Evolutionary conservation across 371 early-diverging fungal genomes (phyloP).

Genomic region (Rhizopus delemar): DNA sequence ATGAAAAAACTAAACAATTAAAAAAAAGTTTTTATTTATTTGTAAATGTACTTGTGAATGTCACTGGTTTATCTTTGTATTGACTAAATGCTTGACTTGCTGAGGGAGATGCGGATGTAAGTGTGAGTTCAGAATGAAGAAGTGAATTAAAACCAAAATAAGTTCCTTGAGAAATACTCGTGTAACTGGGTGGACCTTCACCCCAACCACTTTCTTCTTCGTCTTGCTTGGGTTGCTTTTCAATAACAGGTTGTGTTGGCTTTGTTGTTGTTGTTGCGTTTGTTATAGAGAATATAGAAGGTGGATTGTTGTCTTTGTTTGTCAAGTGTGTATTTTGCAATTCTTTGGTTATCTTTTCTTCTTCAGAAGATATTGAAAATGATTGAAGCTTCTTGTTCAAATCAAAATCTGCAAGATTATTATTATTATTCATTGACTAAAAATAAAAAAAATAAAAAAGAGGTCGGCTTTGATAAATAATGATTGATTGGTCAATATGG

Average conservation of each 20-base stretch:
- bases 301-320: background rate
- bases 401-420: background rate
- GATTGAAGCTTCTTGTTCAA: slow-evolving; percentile 1
- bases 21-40: slow-evolving; percentile 9
- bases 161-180: slow-evolving; percentile 21
- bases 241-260: slow-evolving; percentile 11
- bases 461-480: too few relatives aligned
- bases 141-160: slow-evolving; percentile 33
- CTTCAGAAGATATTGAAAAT: slow-evolving; percentile 22
- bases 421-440: background rate
- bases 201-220: slow-evolving; percentile 25
- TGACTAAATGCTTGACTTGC: slow-evolving; percentile 15
- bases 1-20: slow-evolving; percentile 51
- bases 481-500: too few relatives aligned
- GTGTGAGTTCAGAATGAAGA: slow-evolving; percentile 4
- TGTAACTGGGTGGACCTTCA: slow-evolving; percentile 24
- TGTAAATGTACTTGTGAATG: slow-evolving; percentile 10
- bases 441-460: background rate
- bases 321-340: slow-evolving; percentile 11
- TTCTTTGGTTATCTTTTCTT: slow-evolving; percentile 17
- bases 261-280: background rate
- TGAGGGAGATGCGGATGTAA: background rate
- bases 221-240: background rate
- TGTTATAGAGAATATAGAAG: background rate
- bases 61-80: slow-evolving; percentile 17